A percentile compares a stretch with the other conserved stretches of the same genome.
Conservation (phyloP, 108 stramenopile genomes). For the Skeletonema potamos region DNA sequence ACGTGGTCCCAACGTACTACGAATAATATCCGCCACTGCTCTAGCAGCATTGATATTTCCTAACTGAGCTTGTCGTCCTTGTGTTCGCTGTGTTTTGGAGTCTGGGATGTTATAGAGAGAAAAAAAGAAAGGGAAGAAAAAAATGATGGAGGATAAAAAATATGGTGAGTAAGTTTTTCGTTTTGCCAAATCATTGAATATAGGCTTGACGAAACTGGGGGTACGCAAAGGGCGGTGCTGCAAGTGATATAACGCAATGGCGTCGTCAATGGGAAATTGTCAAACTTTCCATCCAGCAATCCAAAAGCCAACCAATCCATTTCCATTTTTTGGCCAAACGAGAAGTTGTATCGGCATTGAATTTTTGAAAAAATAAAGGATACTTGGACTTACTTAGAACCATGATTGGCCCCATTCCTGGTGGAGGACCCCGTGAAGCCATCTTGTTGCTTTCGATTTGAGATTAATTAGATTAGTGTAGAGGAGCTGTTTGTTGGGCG, state of each 20-base stretch:
- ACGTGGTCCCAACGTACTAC: slow-evolving; percentile 97
- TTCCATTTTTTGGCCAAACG: no score
- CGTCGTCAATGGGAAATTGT: slow-evolving; percentile 4
- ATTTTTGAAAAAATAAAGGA: not conserved
- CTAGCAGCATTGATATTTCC: slow-evolving; percentile 96
- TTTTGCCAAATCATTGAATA: not conserved
- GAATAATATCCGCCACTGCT: slow-evolving; percentile 95
- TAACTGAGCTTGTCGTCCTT: slow-evolving; percentile 96
- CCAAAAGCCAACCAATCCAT: no score
- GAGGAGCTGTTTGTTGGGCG: not conserved
- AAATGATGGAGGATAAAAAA: slow-evolving; percentile 32
- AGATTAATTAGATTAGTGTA: not conserved
- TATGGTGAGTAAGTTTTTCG: slow-evolving; percentile 4
- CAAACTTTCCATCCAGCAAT: no score
- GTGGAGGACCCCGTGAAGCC: slow-evolving; percentile 30
- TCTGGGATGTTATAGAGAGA: no score
- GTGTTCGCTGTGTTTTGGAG: slow-evolving; percentile 94
- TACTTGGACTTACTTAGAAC: slow-evolving; percentile 81
- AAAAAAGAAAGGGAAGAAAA: no score
- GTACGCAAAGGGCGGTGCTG: no score
- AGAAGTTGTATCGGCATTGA: not conserved
- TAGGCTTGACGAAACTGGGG: not conserved
- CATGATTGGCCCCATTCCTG: slow-evolving; percentile 73
- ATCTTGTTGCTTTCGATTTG: slow-evolving; percentile 8
- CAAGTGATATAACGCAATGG: no score